A percentile compares a stretch with the other conserved stretches of the same genome.
Conservation (phyloP, 495 filamentous ascomycete species). For the Opeltia flavorubescens region DNA sequence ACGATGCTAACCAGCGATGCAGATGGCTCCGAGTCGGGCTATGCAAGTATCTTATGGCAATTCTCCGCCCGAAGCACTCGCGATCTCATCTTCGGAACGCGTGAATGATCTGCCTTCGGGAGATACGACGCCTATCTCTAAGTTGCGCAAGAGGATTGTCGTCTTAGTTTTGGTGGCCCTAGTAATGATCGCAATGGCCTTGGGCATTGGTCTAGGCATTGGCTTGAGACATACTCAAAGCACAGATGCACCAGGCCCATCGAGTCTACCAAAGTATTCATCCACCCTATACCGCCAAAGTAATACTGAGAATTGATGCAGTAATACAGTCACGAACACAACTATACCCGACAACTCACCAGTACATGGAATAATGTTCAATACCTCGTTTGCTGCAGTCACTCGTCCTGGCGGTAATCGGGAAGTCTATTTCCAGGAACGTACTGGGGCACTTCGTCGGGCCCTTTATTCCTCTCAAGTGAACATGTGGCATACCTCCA, state of each 20-base stretch:
- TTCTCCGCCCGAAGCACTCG: background rate
- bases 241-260: background rate
- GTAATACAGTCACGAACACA: too few species aligned
- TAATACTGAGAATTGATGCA: too few species aligned
- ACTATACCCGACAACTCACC: background rate
- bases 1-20: background rate
- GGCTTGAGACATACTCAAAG: background rate
- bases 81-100: background rate
- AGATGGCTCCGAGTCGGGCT: background rate
- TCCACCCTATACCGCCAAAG: too few species aligned
- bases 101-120: background rate
- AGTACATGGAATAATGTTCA: background rate
- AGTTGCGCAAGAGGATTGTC: background rate
- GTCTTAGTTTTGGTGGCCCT: background rate
- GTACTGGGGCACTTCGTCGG: background rate
- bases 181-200: background rate
- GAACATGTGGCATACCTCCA: background rate
- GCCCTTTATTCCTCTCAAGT: background rate
- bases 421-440: background rate
- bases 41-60: background rate
- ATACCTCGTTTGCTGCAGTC: background rate
- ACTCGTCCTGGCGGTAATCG: background rate
- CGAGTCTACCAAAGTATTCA: background rate
- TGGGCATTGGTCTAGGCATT: background rate
- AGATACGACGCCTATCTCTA: background rate